Evolutionary conservation across 2,329 filamentous ascomycete genomes (phyloP).

Genomic region (Lachnellula willkommii): DNA sequence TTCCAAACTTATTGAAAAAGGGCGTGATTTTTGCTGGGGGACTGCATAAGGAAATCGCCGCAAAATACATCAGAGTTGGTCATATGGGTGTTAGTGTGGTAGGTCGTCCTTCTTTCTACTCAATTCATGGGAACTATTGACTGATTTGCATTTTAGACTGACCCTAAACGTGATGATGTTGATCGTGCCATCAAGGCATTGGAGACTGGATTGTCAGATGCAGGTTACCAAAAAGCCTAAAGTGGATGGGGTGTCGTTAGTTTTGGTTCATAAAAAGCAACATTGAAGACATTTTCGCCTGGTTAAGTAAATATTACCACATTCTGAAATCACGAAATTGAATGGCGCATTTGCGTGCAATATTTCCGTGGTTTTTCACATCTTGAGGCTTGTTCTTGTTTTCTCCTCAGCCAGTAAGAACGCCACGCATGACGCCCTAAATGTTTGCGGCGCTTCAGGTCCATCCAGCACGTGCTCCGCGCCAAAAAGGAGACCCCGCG

Average conservation of each 20-base stretch:
- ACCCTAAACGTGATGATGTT: constrained; percentile 73
- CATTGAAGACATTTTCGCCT: not conserved
- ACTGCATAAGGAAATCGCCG: constrained; percentile 89
- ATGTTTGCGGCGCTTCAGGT: not conserved
- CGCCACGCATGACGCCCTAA: not conserved
- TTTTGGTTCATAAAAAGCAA: constrained; percentile 9
- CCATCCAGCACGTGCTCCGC: constrained; percentile 3
- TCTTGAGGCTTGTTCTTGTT: not conserved
- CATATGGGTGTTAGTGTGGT: constrained; percentile 95
- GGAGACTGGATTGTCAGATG: constrained; percentile 68
- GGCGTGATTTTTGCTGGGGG: constrained; percentile 93
- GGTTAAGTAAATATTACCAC: constrained; percentile 5
- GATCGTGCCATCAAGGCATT: constrained; percentile 77
- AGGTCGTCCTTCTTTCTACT: constrained; percentile 34
- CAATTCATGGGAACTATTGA: not conserved
- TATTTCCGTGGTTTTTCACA: not conserved
- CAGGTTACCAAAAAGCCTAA: constrained; percentile 51
- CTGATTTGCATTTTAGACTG: constrained; percentile 46
- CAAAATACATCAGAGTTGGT: constrained; percentile 91
- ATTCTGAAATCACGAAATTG: constrained; percentile 11
- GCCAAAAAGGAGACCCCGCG: not conserved
- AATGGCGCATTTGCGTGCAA: constrained; percentile 13
- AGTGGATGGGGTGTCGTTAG: not conserved
- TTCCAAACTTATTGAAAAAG: constrained; percentile 79
- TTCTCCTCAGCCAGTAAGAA: not conserved